A percentile compares a stretch with the other conserved stretches of the same genome.
phyloP scores from a whole-genome alignment of 306 rosid species.

The Gynostemma pentaphyllum region DNA sequence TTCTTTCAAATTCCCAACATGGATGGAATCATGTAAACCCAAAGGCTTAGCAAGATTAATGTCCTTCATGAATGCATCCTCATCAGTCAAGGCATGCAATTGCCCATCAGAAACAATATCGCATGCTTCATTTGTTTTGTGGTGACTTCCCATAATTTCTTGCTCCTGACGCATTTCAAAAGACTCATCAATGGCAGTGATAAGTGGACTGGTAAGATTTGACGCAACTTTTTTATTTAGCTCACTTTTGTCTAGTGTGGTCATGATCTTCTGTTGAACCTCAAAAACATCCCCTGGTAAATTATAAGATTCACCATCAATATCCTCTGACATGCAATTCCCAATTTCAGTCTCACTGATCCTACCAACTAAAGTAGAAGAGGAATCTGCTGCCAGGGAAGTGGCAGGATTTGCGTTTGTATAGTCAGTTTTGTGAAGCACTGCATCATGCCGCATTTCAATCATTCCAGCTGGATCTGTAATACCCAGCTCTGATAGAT shows the following conservation, averaged over 20 bases:
- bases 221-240: conserved; percentile 11
- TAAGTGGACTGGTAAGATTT: conserved; percentile 17
- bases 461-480: conserved; percentile 25
- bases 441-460: conserved; percentile 28
- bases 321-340: conserved; percentile 18
- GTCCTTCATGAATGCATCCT: conserved; percentile 13
- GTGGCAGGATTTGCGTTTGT: conserved; percentile 11
- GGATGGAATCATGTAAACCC: not conserved
- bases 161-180: conserved; percentile 11
- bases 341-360: conserved; percentile 21
- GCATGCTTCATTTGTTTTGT: conserved; percentile 13
- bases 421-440: conserved; percentile 21
- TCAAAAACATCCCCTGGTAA: conserved; percentile 15
- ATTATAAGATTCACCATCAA: conserved; percentile 18
- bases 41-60: conserved; percentile 11
- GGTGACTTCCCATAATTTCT: conserved; percentile 12
- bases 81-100: conserved; percentile 9
- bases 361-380: conserved; percentile 14
- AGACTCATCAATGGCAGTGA: conserved; percentile 18
- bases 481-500: conserved; percentile 17
- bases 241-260: conserved; percentile 18
- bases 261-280: conserved; percentile 19
- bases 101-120: conserved; percentile 25
- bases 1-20: conserved; percentile 6
- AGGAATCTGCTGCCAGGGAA: conserved; percentile 18